Evolutionary conservation across 345 rosid genomes (phyloP).

Genomic region (Syzygium aromaticum): DNA sequence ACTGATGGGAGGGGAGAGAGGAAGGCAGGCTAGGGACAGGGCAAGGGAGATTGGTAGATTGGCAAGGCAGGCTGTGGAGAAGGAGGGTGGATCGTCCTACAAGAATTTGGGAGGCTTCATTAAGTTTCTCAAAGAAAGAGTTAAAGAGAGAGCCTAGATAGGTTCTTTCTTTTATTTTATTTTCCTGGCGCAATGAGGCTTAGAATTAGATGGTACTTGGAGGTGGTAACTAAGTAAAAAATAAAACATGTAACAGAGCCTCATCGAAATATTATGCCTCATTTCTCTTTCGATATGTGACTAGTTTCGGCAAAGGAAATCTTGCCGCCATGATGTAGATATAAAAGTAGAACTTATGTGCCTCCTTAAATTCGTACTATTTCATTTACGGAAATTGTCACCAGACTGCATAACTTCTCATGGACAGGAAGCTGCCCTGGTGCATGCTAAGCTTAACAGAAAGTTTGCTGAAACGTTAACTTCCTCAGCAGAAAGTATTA

Average conservation of each 20-base stretch:
- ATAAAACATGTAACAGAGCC: background rate
- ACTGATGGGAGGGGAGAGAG: constrained; percentile 16
- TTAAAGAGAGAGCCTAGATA: background rate
- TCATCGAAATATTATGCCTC: background rate
- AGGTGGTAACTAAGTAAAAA: background rate
- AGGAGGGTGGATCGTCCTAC: constrained; percentile 8
- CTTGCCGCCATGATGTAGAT: background rate
- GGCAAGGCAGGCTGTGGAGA: constrained; percentile 11
- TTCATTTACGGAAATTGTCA: background rate
- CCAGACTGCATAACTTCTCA: background rate
- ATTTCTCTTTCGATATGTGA: background rate
- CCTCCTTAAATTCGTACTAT: background rate
- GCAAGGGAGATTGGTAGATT: constrained; percentile 3
- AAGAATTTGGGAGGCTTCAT: constrained; percentile 9
- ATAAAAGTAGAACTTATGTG: too few species aligned
- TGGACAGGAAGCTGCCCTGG: background rate
- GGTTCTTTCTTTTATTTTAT: background rate
- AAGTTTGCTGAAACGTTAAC: background rate
- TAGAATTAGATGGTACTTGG: background rate
- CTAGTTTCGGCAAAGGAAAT: background rate
- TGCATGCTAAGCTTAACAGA: background rate
- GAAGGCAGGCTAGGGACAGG: constrained; percentile 11
- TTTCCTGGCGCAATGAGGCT: background rate
- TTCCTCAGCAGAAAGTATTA: background rate
- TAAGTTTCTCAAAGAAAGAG: constrained; percentile 4